Conservation (phyloP, 2,329 filamentous ascomycete species). For the Shiraia bambusicola region DNA sequence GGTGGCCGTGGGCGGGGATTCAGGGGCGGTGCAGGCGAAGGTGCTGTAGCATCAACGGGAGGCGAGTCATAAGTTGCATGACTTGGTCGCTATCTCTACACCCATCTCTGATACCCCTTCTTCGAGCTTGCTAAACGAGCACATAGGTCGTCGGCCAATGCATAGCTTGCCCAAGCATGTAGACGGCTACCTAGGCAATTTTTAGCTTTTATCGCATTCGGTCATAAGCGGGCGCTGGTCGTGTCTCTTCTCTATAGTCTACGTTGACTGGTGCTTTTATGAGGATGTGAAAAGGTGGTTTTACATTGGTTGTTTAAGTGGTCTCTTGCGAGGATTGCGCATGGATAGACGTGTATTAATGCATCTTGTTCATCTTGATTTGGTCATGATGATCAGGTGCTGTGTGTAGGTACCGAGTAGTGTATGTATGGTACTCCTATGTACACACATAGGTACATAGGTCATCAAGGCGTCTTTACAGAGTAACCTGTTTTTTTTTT, state of each 20-base stretch:
- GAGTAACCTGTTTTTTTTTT: not conserved
- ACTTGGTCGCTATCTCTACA: conserved; percentile 9
- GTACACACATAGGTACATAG: no score
- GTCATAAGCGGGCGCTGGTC: conserved; percentile 36
- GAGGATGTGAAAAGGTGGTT: conserved; percentile 3
- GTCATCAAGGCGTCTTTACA: no score
- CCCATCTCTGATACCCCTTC: conserved; percentile 37
- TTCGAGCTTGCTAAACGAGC: conserved; percentile 23
- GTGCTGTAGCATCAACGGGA: conserved; percentile 38
- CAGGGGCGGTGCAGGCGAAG: conserved; percentile 39
- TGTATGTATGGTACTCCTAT: conserved; percentile 19
- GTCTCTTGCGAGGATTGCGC: not conserved
- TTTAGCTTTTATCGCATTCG: conserved; percentile 18
- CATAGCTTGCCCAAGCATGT: conserved; percentile 1
- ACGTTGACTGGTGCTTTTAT: not conserved
- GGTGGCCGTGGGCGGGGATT: conserved; percentile 45
- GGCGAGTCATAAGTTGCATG: conserved; percentile 39
- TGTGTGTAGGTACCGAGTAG: conserved; percentile 8
- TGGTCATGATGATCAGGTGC: conserved; percentile 2
- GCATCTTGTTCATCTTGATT: conserved; percentile 1
- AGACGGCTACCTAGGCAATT: conserved; percentile 10
- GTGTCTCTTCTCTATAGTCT: conserved; percentile 20
- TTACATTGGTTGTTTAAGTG: conserved; percentile 1
- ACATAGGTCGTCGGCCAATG: conserved; percentile 8
- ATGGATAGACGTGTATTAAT: not conserved